These are phyloP conservation scores for Globisporangium cystogenes DNA, from an alignment of 352 stramenopile genomes.

Conservation along the genomic window DNA sequence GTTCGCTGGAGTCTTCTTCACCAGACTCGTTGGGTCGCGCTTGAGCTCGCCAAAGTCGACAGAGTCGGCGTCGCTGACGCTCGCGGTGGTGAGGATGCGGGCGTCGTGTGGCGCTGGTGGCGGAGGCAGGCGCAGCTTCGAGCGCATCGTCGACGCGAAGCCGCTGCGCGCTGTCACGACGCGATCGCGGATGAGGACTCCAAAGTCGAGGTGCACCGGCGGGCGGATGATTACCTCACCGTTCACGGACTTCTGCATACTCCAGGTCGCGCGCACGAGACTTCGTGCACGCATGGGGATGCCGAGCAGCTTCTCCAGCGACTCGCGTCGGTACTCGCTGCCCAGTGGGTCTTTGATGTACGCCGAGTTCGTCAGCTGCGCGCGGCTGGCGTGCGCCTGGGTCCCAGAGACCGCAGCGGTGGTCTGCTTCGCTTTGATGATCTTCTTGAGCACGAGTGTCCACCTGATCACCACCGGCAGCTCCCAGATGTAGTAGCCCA, in stretches of 20 bases:
- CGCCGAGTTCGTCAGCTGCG: conserved; percentile 1
- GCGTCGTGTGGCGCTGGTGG: too few relatives aligned
- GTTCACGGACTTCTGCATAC: conserved; percentile 10
- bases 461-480: neutral
- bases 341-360: conserved; percentile 2
- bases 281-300: conserved; percentile 14
- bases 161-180: conserved; percentile 8
- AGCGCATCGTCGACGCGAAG: conserved; percentile 9
- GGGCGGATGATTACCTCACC: conserved; percentile 10
- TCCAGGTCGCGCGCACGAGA: conserved; percentile 9
- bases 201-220: conserved; percentile 15
- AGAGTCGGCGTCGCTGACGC: neutral
- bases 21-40: neutral
- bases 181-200: conserved; percentile 13
- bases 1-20: too few relatives aligned
- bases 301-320: conserved; percentile 9
- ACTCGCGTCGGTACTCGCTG: conserved; percentile 3
- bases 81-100: neutral
- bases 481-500: neutral
- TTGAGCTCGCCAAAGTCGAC: neutral
- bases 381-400: neutral
- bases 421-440: neutral
- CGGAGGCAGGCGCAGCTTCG: conserved; percentile 1
- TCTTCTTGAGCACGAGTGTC: neutral
- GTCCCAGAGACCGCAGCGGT: neutral